Conservation (phyloP, 192 early-diverging fungal genomes). For the Coemansia sp. region DNA sequence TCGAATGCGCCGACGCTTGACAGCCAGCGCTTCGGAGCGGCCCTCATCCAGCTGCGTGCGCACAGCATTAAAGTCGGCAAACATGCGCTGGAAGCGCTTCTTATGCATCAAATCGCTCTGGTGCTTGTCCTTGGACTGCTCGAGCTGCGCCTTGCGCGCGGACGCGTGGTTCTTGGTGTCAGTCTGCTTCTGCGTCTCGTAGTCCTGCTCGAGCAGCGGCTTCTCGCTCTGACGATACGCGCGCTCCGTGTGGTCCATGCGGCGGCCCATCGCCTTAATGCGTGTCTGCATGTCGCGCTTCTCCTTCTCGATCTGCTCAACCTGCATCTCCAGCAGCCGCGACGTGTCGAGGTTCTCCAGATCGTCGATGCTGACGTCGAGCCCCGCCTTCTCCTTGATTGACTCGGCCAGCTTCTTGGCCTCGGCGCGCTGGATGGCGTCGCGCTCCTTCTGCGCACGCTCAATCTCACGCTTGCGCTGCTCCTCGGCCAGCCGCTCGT, state of each 20-base stretch:
- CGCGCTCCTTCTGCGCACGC: constrained; percentile 69
- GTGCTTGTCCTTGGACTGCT: constrained; percentile 65
- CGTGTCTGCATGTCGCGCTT: constrained; percentile 76
- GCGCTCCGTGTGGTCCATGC: constrained; percentile 89
- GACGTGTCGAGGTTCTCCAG: constrained; percentile 80
- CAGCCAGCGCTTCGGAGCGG: constrained; percentile 60
- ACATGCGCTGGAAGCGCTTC: constrained; percentile 74
- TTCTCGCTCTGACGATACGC: constrained; percentile 90
- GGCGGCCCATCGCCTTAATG: constrained; percentile 71
- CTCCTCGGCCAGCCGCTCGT: constrained; percentile 82
- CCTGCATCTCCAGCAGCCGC: constrained; percentile 78
- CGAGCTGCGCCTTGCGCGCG: constrained; percentile 66
- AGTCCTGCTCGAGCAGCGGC: constrained; percentile 86
- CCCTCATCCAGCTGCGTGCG: constrained; percentile 55
- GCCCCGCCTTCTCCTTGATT: constrained; percentile 64
- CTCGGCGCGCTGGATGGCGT: constrained; percentile 79
- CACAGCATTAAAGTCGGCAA: constrained; percentile 71
- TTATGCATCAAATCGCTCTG: constrained; percentile 73
- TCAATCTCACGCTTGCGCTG: constrained; percentile 78
- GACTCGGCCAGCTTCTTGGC: constrained; percentile 82
- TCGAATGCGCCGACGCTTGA: constrained; percentile 60
- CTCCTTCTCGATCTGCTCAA: constrained; percentile 89
- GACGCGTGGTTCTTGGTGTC: constrained; percentile 80
- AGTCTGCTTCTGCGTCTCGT: constrained; percentile 81
- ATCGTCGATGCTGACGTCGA: constrained; percentile 64